These are phyloP conservation scores for Ustilaginoidea virens DNA, from an alignment of 2,329 filamentous ascomycete genomes.

Conservation along the genomic window DNA sequence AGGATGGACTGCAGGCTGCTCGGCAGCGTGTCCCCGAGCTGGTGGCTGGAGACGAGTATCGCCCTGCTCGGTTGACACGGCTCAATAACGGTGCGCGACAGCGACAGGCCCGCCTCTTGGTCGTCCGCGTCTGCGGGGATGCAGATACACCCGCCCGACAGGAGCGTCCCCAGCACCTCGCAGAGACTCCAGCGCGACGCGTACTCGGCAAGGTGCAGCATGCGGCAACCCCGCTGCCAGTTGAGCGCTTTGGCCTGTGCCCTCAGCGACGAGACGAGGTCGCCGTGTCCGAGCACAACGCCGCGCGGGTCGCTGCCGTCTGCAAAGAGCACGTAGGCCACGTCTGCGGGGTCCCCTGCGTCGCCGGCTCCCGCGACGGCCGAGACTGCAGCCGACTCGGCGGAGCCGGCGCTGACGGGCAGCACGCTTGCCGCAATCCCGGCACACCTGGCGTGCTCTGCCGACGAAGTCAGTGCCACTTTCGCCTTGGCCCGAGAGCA, in stretches of 20 bases:
- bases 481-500: neutral
- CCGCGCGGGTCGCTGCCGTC: neutral
- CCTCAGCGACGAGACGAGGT: neutral
- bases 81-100: no score
- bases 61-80: neutral
- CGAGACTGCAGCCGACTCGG: no score
- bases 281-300: neutral
- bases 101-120: no score
- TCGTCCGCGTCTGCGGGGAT: neutral
- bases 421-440: neutral
- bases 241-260: neutral
- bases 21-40: no score
- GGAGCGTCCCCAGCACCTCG: slow-evolving; percentile 2
- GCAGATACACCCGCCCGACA: slow-evolving; percentile 2
- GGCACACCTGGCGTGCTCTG: neutral
- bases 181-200: slow-evolving; percentile 1
- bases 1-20: neutral
- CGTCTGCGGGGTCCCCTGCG: neutral
- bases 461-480: neutral
- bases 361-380: neutral
- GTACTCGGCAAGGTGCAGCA: neutral
- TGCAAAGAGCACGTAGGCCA: neutral
- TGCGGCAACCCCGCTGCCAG: slow-evolving; percentile 1
- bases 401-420: neutral
- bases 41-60: neutral